Percentiles rank a stretch among this genome's conserved stretches.
These are phyloP conservation scores for Perkinsus olseni DNA, from an alignment of 169 alveolate genomes.

Conservation along the genomic window DNA sequence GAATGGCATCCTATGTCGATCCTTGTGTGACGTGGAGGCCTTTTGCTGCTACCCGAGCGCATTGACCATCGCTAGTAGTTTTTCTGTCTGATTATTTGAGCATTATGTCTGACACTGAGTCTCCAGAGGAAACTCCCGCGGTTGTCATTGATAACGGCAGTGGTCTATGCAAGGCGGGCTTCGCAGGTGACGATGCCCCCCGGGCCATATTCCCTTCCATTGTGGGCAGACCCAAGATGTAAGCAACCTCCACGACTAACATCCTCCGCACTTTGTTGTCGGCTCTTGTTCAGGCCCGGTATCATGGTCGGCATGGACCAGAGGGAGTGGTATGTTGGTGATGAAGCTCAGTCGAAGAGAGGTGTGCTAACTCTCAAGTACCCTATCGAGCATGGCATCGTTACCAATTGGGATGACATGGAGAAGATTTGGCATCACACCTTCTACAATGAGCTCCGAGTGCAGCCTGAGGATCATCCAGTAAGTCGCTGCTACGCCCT, in stretches of 20 bases:
- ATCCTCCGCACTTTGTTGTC: slow-evolving; percentile 19
- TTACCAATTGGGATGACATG: slow-evolving; percentile 98
- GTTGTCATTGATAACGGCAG: slow-evolving; percentile 98
- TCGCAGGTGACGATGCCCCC: slow-evolving; percentile 99
- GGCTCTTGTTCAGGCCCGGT: slow-evolving; percentile 47
- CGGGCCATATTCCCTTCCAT: slow-evolving; percentile 95
- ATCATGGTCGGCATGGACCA: slow-evolving; percentile 95
- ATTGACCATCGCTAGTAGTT: background rate
- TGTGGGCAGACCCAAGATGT: slow-evolving; percentile 90
- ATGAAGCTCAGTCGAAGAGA: slow-evolving; percentile 96
- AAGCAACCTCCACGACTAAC: slow-evolving; percentile 39
- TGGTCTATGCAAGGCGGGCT: slow-evolving; percentile 98
- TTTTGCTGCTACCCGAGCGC: background rate
- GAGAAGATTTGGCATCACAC: slow-evolving; percentile 98
- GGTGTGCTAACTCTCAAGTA: slow-evolving; percentile 91
- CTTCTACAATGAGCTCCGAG: slow-evolving; percentile 95
- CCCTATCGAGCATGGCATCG: slow-evolving; percentile 98
- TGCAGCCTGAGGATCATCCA: slow-evolving; percentile 95
- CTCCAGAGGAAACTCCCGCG: slow-evolving; percentile 82
- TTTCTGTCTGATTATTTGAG: slow-evolving; percentile 3
- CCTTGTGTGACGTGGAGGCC: background rate
- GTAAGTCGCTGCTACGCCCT: background rate
- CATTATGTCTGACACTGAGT: slow-evolving; percentile 39
- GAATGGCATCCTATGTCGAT: too few relatives aligned
- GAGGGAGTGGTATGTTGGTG: slow-evolving; percentile 94